Evolutionary conservation across 192 early-diverging fungal genomes (phyloP), one percentile per base, ranked within the genome.

Genomic region (Rhizoclosmatium sp.): DNA sequence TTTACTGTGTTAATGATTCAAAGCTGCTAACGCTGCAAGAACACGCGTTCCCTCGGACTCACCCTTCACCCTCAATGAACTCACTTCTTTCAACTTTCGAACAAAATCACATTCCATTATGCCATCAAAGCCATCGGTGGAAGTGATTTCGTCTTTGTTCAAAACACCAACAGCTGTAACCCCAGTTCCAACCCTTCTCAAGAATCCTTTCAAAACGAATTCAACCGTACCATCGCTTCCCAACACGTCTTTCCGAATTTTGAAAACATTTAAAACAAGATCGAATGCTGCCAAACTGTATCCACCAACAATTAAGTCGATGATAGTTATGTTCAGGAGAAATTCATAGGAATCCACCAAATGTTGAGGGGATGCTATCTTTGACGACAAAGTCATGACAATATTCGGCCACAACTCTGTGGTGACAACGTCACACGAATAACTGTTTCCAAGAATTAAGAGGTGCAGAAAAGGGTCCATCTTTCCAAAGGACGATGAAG

Each of bases 171-270:
- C 60, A 42, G 42, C 46, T 2, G 49, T 31, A 14, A 49, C 47
- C 5, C 75, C 75, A 9, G 21, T 12, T 48, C 44, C 41, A 16
- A 76, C 48, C 23, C 75, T 59, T 45, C 75, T 65, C 64, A 76
- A 76, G 44, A 49, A 76, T 2, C 75, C 75, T 51, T 76, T 76
- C 64, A 76, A 67, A n/a, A 76, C 48, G 41, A 19, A 61, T 19
- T 54, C 10, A 14, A 39, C 44, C 4, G 47, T 64, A 3, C 75
- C 65, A 21, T 2, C 4, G 3, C 46, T 47, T 10, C 75, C 61
- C 12, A 76, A 47, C 1, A 76, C 23, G 4, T 16, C 9, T 2
- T 41, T 19, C 5, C 62, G 49, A 31, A 76, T 47, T 4, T 23
- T 21, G 51, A 76, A 76, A 21, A 39, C 75, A 3, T 4, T 7